These are phyloP conservation scores for Schrenkiella parvula DNA, from an alignment of 345 rosid species.

Conservation along the genomic window DNA sequence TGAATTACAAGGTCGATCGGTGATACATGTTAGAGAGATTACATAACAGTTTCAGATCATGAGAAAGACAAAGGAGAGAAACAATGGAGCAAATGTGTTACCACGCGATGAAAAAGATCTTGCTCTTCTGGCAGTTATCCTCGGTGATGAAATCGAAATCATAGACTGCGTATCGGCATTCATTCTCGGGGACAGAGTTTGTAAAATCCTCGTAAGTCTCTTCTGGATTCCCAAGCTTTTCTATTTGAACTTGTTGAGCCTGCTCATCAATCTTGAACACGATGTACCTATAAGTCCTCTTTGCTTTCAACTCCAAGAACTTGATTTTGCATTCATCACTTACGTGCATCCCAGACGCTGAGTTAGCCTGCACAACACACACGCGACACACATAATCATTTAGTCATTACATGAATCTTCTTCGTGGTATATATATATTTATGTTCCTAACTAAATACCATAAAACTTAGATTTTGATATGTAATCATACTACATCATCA, in stretches of 20 bases:
- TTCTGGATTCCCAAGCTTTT: slow-evolving; percentile 51
- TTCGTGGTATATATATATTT: background rate
- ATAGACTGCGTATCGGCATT: slow-evolving; percentile 72
- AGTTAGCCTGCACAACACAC: slow-evolving; percentile 47
- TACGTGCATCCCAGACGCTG: slow-evolving; percentile 74
- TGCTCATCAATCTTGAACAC: slow-evolving; percentile 70
- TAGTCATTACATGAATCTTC: background rate
- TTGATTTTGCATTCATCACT: slow-evolving; percentile 63
- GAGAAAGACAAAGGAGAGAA: background rate
- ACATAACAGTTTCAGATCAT: background rate
- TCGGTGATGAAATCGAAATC: slow-evolving; percentile 66
- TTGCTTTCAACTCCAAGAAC: slow-evolving; percentile 66
- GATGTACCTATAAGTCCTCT: slow-evolving; percentile 60
- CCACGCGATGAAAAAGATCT: slow-evolving; percentile 77
- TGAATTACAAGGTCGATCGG: background rate
- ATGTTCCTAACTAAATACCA: background rate
- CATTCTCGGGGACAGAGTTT: slow-evolving; percentile 44
- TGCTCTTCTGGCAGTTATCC: slow-evolving; percentile 80
- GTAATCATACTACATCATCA: background rate
- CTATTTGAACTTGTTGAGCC: slow-evolving; percentile 51
- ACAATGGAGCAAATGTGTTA: slow-evolving; percentile 24
- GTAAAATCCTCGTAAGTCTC: slow-evolving; percentile 58
- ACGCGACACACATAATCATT: background rate
- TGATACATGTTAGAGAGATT: no score
- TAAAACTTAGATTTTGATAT: background rate